phyloP scores from a whole-genome alignment of 1,284 basidiomycete species.

The Sporisorium scitamineum region DNA sequence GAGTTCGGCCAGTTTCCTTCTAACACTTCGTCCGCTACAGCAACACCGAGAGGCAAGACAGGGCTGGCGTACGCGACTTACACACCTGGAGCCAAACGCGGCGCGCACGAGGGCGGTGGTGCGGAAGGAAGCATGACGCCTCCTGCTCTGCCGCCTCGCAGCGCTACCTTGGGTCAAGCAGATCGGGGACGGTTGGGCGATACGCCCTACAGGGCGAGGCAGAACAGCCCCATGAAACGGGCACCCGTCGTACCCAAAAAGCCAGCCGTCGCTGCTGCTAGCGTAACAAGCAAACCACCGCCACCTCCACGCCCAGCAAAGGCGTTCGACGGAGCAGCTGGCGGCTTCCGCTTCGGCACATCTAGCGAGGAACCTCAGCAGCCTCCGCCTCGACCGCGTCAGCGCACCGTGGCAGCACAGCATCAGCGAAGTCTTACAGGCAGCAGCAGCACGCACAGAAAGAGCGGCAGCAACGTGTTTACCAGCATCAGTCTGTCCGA shows the following conservation, averaged over 20 bases:
- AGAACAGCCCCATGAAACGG: conserved; percentile 13
- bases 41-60: conserved; percentile 6
- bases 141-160: conserved; percentile 40
- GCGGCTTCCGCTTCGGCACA: conserved; percentile 34
- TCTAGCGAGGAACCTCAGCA: background rate
- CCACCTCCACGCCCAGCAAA: conserved; percentile 34
- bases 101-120: background rate
- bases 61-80: conserved; percentile 34
- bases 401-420: background rate
- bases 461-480: conserved; percentile 37
- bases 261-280: background rate
- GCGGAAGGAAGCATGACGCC: conserved; percentile 13
- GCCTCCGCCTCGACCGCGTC: conserved; percentile 11
- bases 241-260: conserved; percentile 19
- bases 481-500: conserved; percentile 42
- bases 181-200: conserved; percentile 5
- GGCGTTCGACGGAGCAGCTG: conserved; percentile 20
- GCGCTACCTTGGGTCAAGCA: conserved; percentile 28
- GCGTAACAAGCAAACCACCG: conserved; percentile 9
- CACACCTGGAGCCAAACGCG: conserved; percentile 30
- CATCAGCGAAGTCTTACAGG: conserved; percentile 6
- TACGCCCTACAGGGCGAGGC: conserved; percentile 13
- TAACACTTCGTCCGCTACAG: background rate
- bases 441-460: conserved; percentile 12
- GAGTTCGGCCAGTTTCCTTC: conserved; percentile 37